These are phyloP conservation scores for Bretschneidera sinensis DNA, from an alignment of 345 rosid genomes.

Conservation along the genomic window DNA sequence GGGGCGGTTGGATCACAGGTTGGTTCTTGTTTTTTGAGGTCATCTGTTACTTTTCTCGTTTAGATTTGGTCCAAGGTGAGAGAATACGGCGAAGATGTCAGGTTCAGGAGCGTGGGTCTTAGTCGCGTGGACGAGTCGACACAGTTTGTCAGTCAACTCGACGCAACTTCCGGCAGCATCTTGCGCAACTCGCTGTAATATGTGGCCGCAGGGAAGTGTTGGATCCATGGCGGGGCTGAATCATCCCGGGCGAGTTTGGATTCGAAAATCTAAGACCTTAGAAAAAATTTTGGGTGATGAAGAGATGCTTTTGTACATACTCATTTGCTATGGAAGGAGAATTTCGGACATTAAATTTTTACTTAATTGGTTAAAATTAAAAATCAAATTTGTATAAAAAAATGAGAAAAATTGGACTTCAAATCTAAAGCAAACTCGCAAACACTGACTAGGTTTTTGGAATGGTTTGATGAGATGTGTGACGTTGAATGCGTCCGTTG, in stretches of 20 bases:
- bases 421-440: constrained; percentile 5
- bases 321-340: constrained; percentile 43
- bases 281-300: constrained; percentile 29
- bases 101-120: not conserved
- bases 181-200: not conserved
- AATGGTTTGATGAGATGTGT: not conserved
- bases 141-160: not conserved
- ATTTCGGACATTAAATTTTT: constrained; percentile 21
- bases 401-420: constrained; percentile 2
- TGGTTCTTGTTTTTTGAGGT: constrained; percentile 22
- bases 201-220: not conserved
- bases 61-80: constrained; percentile 14
- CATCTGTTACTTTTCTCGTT: constrained; percentile 16
- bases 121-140: constrained; percentile 1
- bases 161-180: not conserved
- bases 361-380: not conserved
- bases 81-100: constrained; percentile 16
- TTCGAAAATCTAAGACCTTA: constrained; percentile 15
- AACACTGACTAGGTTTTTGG: not conserved
- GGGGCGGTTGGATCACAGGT: constrained; percentile 14
- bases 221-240: constrained; percentile 13
- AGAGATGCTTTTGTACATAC: constrained; percentile 43
- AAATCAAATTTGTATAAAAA: not conserved
- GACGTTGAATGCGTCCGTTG: not conserved
- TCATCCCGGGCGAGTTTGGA: constrained; percentile 22